Base-by-base conservation (phyloP, 305 asterid genomes). In the Fraxinus sp. region DNA sequence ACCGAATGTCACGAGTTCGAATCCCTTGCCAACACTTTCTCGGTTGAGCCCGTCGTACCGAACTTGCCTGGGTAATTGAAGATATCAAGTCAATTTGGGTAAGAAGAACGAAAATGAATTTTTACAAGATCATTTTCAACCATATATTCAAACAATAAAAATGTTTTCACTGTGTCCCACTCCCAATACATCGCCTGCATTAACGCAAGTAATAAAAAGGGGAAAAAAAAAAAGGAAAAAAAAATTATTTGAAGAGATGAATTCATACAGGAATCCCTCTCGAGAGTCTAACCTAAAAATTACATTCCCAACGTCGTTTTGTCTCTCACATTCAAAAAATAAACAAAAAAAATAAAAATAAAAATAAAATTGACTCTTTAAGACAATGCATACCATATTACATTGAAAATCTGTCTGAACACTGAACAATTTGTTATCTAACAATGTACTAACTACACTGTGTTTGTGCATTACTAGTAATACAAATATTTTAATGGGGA, bases 261-360 rank as follows among this genome's bases (percentile, higher is more conserved):
- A 22, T 64, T 22, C 55, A 44, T 39, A 39, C 7, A 7, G 30
- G 73, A 24, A 64, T 59, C 71, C 73, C 35, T 64, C 73, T 64
- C 35, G 73, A 22, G 35, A 64, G n/a, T 64, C n/a, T 64, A 64
- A 24, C 75, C 76, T 64, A 68, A 22, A 44, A 30, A 78, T 90
- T 87, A 80, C 88, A 84, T 91, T 93, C 88, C 93, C 97, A 86
- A 91, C 79, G 81, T 89, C 84, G 83, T 33, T 81, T 78, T 86
- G 88, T 85, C 88, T 70, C 82, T 88, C 18, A 59, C 83, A 28
- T 24, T 9, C 0, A 22, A 62, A 20, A 20, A 22, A 66, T 74
- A 66, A 37, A 37, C 7, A 78, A 82, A 74, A 55, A 78, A 74
- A 59, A 52, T 80, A 84, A 82, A 66, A 78, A 72, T 62, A 28